phyloP scores from a whole-genome alignment of 2,329 filamentous ascomycete species.

The Apiospora aurea region DNA sequence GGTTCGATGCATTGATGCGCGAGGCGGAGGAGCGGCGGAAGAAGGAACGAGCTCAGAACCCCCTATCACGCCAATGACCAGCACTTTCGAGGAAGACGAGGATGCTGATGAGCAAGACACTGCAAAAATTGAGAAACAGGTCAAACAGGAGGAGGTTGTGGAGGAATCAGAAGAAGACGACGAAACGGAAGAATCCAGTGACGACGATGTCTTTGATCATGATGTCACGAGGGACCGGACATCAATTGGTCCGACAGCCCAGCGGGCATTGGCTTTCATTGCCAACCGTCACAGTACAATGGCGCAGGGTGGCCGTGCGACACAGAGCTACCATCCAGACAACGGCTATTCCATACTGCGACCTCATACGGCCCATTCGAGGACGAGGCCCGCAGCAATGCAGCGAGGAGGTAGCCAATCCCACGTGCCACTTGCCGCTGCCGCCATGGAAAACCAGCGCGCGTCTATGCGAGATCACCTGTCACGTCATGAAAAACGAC shows the following conservation, averaged over 20 bases:
- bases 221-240: constrained; percentile 35
- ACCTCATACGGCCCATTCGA: constrained; percentile 63
- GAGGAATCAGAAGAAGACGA: constrained; percentile 49
- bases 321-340: constrained; percentile 36
- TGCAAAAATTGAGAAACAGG: background rate
- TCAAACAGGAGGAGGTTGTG: constrained; percentile 30
- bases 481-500: constrained; percentile 53
- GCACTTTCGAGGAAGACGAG: constrained; percentile 59
- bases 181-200: constrained; percentile 49
- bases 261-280: constrained; percentile 59
- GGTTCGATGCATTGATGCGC: constrained; percentile 71
- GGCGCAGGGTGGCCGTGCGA: constrained; percentile 45
- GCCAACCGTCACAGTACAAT: constrained; percentile 49
- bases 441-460: constrained; percentile 36
- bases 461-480: constrained; percentile 44
- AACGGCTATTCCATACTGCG: constrained; percentile 47
- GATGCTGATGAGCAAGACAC: constrained; percentile 53
- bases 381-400: constrained; percentile 51
- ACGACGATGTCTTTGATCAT: constrained; percentile 46
- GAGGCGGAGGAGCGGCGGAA: constrained; percentile 61
- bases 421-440: constrained; percentile 46
- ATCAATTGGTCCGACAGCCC: constrained; percentile 55
- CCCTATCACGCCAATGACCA: constrained; percentile 49
- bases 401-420: constrained; percentile 58
- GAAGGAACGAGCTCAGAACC: constrained; percentile 45